Evolutionary conservation across 2,329 filamentous ascomycete species (phyloP).

Genomic region (Cytospora piceicola): DNA sequence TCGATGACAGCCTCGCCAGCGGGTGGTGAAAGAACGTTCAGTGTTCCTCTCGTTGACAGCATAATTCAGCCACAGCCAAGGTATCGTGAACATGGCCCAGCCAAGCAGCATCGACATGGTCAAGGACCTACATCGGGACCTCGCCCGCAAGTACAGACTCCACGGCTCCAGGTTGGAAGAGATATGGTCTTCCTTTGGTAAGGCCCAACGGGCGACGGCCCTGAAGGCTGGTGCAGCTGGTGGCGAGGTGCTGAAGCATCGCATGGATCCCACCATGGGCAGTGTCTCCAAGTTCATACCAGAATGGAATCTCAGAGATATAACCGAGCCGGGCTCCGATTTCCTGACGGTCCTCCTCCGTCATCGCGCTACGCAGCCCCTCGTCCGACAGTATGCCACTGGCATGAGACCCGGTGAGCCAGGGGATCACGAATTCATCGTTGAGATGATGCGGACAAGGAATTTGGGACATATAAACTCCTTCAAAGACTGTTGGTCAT

Average conservation of each 20-base stretch:
- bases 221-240: slow-evolving; percentile 42
- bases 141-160: slow-evolving; percentile 43
- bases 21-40: too few relatives aligned
- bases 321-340: slow-evolving; percentile 43
- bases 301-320: slow-evolving; percentile 50
- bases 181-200: slow-evolving; percentile 46
- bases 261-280: slow-evolving; percentile 42
- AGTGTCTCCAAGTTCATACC: slow-evolving; percentile 46
- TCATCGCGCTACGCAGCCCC: slow-evolving; percentile 30
- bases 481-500: slow-evolving; percentile 41
- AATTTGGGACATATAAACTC: slow-evolving; percentile 39
- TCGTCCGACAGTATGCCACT: slow-evolving; percentile 29
- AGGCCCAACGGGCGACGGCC: slow-evolving; percentile 40
- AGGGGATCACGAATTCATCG: slow-evolving; percentile 10
- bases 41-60: too few relatives aligned
- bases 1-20: too few relatives aligned
- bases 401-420: background rate
- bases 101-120: slow-evolving; percentile 15
- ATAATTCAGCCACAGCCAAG: too few relatives aligned
- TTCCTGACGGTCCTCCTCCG: slow-evolving; percentile 32
- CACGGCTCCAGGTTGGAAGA: slow-evolving; percentile 43
- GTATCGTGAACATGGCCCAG: background rate
- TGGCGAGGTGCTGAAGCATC: slow-evolving; percentile 42
- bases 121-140: slow-evolving; percentile 43
- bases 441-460: slow-evolving; percentile 36